Base-by-base conservation (phyloP, 495 filamentous ascomycete species). In the Penicillium mononematosum region DNA sequence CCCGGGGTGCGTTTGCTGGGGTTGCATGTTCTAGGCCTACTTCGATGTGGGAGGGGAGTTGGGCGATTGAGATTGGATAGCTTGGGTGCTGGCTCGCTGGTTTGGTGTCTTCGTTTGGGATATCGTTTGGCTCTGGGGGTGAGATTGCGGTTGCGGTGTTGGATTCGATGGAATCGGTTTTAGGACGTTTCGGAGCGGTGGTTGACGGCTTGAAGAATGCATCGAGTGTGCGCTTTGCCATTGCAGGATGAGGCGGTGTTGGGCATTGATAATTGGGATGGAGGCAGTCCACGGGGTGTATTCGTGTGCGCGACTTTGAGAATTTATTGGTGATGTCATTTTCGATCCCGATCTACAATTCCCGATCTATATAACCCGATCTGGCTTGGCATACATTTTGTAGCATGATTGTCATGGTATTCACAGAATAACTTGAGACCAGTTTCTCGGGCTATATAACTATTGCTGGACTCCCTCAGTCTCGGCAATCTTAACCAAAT, bases 401-500 rank as follows among this genome's bases (percentile, higher is more conserved):
- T 31, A 20, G 19, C 4, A 12, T 19, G 3, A 25, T 41, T 31
- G 6, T 27, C 16, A 42, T 42, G 7, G 0, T 9, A 42, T 27
- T 29, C 10, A 12, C 7, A 17, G 6, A 29, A 14, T 8, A 29
- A 46, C 7, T 27, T 7, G 0, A 27, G 11, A 44, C 14, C 4
- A 20, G 1, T 22, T 14, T 51, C 31, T 19, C 12, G 14, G 24
- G 6, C 31, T n/a, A 29, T 39, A 39, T 39, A 25, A 24, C 38
- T 53, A 49, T 48, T 53, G 51, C 48, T 46, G 38, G 1, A 59
- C 59, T 41, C 61, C 67, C 20, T 68, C 69, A 7, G 86, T 89
- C 36, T 91, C 86, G 44, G 60, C 81, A 70, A 91, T 83, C 31
- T 83, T 69, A 54, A 88, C 84, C 2, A 90, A 81, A 71, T 88